Conservation (phyloP, 73 alveolate species). For the Chromera velia region DNA sequence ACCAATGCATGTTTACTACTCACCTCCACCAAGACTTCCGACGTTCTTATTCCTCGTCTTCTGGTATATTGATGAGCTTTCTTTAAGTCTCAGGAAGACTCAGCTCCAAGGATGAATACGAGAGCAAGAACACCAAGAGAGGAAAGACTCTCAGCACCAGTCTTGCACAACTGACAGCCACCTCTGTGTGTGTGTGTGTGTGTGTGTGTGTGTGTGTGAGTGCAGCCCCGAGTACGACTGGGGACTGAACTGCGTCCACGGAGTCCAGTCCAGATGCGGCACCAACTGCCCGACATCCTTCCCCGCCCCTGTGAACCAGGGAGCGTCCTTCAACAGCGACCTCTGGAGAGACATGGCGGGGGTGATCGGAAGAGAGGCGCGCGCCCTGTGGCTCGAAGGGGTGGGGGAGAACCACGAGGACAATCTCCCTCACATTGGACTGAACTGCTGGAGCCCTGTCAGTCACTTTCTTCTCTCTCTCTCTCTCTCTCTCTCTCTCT, state of each 20-base stretch:
- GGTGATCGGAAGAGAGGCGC: constrained; percentile 15
- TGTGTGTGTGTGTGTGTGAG: no score
- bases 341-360: constrained; percentile 10
- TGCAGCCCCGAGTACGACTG: constrained; percentile 13
- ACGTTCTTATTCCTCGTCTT: no score
- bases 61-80: no score
- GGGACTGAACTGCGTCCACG: constrained; percentile 20
- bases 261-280: constrained; percentile 8
- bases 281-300: constrained; percentile 12
- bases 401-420: constrained; percentile 13
- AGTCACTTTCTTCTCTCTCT: not conserved
- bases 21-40: no score
- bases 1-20: no score
- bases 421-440: not conserved
- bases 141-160: no score
- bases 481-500: not conserved
- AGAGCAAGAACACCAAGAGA: no score
- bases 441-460: not conserved
- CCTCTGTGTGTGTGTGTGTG: no score
- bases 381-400: constrained; percentile 10
- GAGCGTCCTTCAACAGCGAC: constrained; percentile 8
- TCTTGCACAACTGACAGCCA: no score
- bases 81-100: no score
- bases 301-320: constrained; percentile 1
- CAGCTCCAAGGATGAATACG: no score